A percentile compares a stretch with the other conserved stretches of the same genome.
Conservation (phyloP, 2,329 filamentous ascomycete species). For the Phaeosphaeriaceae sp. region DNA sequence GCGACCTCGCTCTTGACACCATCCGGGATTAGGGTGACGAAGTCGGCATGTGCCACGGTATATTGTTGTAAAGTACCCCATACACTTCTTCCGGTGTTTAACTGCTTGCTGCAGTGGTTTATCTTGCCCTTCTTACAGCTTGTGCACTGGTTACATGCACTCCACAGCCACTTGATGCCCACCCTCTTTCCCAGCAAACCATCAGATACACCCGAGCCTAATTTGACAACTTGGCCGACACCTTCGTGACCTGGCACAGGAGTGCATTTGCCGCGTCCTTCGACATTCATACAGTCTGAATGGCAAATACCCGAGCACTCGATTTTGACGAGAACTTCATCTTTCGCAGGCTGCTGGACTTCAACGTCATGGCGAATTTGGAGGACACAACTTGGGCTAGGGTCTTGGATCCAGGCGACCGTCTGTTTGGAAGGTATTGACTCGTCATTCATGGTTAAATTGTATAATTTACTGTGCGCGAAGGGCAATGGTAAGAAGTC, state of each 20-base stretch:
- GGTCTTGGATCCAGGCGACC: constrained; percentile 47
- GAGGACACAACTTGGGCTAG: constrained; percentile 43
- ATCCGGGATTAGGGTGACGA: constrained; percentile 42
- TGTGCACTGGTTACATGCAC: constrained; percentile 49
- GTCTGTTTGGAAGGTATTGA: constrained; percentile 43
- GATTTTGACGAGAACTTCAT: constrained; percentile 55
- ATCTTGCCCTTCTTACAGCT: constrained; percentile 45
- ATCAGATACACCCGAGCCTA: constrained; percentile 35
- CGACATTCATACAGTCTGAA: constrained; percentile 56
- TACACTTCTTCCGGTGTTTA: constrained; percentile 51
- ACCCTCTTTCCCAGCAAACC: constrained; percentile 46
- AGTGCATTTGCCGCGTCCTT: constrained; percentile 52
- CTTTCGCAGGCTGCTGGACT: constrained; percentile 46
- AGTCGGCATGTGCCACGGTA: constrained; percentile 40
- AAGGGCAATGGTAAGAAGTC: background rate
- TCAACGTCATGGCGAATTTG: constrained; percentile 44
- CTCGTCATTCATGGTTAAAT: constrained; percentile 1
- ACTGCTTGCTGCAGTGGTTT: constrained; percentile 52
- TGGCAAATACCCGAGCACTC: constrained; percentile 58
- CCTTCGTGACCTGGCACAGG: constrained; percentile 57
- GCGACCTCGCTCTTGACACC: constrained; percentile 47
- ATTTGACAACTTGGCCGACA: constrained; percentile 51
- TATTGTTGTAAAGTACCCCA: constrained; percentile 48
- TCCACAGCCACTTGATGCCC: constrained; percentile 56
- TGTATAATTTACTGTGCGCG: no score